Evolutionary conservation across 1,284 basidiomycete genomes (phyloP).

Genomic region (Golubevia pallescens): DNA sequence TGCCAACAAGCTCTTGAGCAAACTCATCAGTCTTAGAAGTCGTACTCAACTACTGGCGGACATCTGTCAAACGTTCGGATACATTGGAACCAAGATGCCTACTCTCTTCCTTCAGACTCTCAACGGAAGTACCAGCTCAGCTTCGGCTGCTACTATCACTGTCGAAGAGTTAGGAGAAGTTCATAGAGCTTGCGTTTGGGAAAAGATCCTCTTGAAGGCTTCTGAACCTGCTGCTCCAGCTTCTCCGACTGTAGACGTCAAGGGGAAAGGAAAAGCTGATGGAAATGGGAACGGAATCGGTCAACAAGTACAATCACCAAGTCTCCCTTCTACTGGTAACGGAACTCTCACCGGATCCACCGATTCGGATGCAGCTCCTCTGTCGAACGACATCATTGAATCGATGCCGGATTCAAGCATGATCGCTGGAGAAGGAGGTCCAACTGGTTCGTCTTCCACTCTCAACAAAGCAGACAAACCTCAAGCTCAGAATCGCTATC

Average conservation of each 20-base stretch:
- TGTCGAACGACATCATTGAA: too few species aligned
- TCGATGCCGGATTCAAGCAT: too few species aligned
- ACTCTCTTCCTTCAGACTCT: slow-evolving; percentile 78
- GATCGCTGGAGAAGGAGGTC: too few species aligned
- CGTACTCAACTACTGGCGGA: slow-evolving; percentile 84
- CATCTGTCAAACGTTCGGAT: slow-evolving; percentile 83
- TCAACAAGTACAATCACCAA: too few species aligned
- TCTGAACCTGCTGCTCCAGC: too few species aligned
- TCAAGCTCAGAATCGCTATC: neutral
- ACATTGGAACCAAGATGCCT: slow-evolving; percentile 79
- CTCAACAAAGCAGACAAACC: neutral
- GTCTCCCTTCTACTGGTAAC: too few species aligned
- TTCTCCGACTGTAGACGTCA: too few species aligned
- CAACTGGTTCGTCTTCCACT: neutral
- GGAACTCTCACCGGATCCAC: too few species aligned
- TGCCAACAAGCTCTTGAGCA: slow-evolving; percentile 76
- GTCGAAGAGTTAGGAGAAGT: slow-evolving; percentile 79
- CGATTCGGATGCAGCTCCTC: too few species aligned
- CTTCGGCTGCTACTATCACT: slow-evolving; percentile 69
- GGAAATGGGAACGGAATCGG: too few species aligned
- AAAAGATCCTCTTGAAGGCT: slow-evolving; percentile 78
- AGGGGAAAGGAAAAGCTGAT: too few species aligned
- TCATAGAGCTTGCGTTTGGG: slow-evolving; percentile 84
- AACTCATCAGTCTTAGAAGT: slow-evolving; percentile 78
- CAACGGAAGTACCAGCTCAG: slow-evolving; percentile 68